Conservation (phyloP, 352 stramenopile species). For the Globisporangium parvum region DNA sequence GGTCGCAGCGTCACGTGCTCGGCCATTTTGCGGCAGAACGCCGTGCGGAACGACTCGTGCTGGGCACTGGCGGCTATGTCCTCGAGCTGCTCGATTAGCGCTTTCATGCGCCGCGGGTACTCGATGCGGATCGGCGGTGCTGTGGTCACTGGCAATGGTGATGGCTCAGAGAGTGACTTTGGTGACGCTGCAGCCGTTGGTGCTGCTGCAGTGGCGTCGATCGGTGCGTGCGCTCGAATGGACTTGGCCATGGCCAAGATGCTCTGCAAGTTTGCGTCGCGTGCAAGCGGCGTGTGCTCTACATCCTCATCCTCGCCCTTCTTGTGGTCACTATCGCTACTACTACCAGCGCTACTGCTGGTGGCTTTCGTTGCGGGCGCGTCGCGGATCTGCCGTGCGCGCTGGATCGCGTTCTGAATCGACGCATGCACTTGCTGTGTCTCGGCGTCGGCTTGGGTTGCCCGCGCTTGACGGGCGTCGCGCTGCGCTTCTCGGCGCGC, state of each 20-base stretch:
- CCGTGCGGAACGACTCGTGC: constrained; percentile 29
- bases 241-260: constrained; percentile 33
- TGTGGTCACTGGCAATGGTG: background rate
- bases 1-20: constrained; percentile 28
- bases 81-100: constrained; percentile 30
- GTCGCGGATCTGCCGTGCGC: constrained; percentile 33
- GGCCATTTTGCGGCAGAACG: constrained; percentile 50
- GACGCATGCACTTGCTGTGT: constrained; percentile 28
- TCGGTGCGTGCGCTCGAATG: constrained; percentile 7
- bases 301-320: background rate
- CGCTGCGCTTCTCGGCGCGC: constrained; percentile 1
- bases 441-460: constrained; percentile 13
- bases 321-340: constrained; percentile 2
- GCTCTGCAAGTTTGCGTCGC: constrained; percentile 7
- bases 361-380: constrained; percentile 14
- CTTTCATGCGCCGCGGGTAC: constrained; percentile 44
- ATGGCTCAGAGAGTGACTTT: background rate
- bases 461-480: constrained; percentile 3
- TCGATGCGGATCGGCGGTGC: constrained; percentile 22
- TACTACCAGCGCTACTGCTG: constrained; percentile 2
- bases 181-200: constrained; percentile 2
- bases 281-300: constrained; percentile 3
- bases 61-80: constrained; percentile 24
- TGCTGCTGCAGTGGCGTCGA: background rate
- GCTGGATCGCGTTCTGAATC: constrained; percentile 41